Evolutionary conservation across 2,329 filamentous ascomycete genomes (phyloP).

Genomic region (Exserohilum turcica): DNA sequence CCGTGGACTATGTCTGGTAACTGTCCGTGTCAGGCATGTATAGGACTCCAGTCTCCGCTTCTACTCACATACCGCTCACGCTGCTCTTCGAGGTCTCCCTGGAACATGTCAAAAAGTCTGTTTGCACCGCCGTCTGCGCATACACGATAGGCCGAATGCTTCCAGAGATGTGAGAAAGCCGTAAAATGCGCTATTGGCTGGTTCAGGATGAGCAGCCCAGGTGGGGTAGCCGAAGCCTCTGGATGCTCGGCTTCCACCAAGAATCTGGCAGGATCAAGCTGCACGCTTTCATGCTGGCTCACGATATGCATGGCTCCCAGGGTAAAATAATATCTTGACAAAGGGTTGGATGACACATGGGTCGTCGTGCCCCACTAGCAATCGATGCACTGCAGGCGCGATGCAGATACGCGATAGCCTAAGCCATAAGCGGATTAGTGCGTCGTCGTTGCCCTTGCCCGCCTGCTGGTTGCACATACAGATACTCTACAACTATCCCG

Average conservation of each 20-base stretch:
- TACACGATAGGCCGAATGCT: constrained; percentile 66
- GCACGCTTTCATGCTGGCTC: constrained; percentile 17
- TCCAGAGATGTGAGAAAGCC: constrained; percentile 55
- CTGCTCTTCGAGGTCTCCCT: constrained; percentile 25
- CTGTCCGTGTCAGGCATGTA: constrained; percentile 26
- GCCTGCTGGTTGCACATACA: background rate
- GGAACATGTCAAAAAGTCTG: constrained; percentile 63
- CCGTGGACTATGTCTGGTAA: constrained; percentile 73
- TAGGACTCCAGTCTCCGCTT: background rate
- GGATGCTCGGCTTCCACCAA: constrained; percentile 26
- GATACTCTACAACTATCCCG: background rate
- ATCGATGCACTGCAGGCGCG: constrained; percentile 4
- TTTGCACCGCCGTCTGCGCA: constrained; percentile 95
- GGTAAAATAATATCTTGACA: constrained; percentile 1
- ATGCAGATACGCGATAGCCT: constrained; percentile 13
- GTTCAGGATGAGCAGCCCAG: constrained; percentile 53
- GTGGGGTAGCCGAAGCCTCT: constrained; percentile 24
- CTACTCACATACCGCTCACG: constrained; percentile 40
- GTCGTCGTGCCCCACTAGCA: background rate
- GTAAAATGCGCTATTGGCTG: constrained; percentile 54
- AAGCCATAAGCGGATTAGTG: constrained; percentile 11
- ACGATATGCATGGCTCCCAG: constrained; percentile 11
- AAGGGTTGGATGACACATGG: background rate
- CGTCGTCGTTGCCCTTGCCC: background rate
- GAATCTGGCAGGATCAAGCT: constrained; percentile 35